phyloP scores from a whole-genome alignment of 2,329 filamentous ascomycete genomes.

The Trichoderma sp. region DNA sequence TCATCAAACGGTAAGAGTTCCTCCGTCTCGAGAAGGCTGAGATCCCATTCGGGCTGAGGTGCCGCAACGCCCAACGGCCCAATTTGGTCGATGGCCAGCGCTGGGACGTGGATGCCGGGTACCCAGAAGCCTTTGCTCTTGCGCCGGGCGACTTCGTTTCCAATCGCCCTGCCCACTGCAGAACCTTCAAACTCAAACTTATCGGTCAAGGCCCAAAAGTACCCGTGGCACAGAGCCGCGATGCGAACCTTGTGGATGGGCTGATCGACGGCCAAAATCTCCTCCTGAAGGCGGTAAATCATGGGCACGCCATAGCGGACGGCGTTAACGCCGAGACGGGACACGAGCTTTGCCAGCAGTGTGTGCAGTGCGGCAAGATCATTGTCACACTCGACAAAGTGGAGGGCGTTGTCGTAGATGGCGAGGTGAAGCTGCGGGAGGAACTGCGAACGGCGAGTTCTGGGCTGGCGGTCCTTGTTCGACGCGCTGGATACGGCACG shows the following conservation, averaged over 20 bases:
- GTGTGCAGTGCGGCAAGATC: constrained; percentile 77
- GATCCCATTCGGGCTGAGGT: constrained; percentile 46
- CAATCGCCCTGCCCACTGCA: constrained; percentile 66
- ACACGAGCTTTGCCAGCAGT: constrained; percentile 70
- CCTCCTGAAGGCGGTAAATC: constrained; percentile 84
- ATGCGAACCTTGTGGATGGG: constrained; percentile 73
- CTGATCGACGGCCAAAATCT: constrained; percentile 65
- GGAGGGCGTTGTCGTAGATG: constrained; percentile 83
- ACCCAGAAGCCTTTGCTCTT: constrained; percentile 77
- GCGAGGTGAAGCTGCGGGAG: constrained; percentile 79
- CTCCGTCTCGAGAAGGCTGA: constrained; percentile 58
- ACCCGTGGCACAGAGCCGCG: constrained; percentile 83
- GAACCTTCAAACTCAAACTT: constrained; percentile 74
- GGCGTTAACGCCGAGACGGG: constrained; percentile 79
- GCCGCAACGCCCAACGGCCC: constrained; percentile 49
- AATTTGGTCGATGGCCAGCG: constrained; percentile 62
- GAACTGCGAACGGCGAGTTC: constrained; percentile 64
- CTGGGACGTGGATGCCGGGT: constrained; percentile 68
- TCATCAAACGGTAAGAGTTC: constrained; percentile 74
- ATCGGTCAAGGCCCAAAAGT: constrained; percentile 77
- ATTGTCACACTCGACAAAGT: constrained; percentile 67
- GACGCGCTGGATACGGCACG: constrained; percentile 69
- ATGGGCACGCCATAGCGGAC: constrained; percentile 78
- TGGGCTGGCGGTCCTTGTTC: constrained; percentile 52
- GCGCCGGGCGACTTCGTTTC: constrained; percentile 72